These are phyloP conservation scores for Fusarium sulawesiense DNA, from an alignment of 2,329 filamentous ascomycete species.

Conservation along the genomic window DNA sequence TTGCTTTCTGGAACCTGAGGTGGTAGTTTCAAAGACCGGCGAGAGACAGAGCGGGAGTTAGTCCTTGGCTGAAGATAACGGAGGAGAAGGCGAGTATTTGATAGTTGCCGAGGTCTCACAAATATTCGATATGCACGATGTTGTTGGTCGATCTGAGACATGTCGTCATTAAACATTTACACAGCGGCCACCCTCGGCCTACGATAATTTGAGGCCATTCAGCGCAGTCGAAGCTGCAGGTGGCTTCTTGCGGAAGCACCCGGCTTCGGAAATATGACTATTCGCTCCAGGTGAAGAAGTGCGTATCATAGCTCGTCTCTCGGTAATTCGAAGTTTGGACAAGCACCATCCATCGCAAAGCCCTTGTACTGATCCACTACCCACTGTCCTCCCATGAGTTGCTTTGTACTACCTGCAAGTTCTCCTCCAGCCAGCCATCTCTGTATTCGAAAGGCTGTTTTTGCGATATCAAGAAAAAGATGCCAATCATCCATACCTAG, in stretches of 20 bases:
- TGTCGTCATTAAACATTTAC: constrained; percentile 34
- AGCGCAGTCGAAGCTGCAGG: background rate
- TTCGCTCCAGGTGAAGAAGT: background rate
- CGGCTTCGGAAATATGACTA: background rate
- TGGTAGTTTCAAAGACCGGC: background rate
- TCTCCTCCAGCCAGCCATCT: constrained; percentile 54
- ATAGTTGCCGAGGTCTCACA: constrained; percentile 23
- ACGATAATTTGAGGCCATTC: constrained; percentile 1
- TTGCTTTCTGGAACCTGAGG: background rate
- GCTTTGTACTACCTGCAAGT: constrained; percentile 23
- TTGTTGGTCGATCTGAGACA: constrained; percentile 32
- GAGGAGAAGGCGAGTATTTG: constrained; percentile 29
- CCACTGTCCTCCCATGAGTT: constrained; percentile 42
- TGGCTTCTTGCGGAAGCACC: background rate
- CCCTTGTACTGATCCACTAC: constrained; percentile 44
- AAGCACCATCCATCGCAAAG: constrained; percentile 35
- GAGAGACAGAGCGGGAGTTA: background rate
- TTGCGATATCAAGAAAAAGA: constrained; percentile 53
- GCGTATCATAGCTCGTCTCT: constrained; percentile 11
- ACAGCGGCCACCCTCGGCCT: constrained; percentile 2
- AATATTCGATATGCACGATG: constrained; percentile 7
- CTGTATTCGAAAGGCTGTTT: constrained; percentile 54
- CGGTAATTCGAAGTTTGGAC: constrained; percentile 37
- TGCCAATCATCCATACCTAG: constrained; percentile 63
- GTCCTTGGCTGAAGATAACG: background rate